Evolutionary conservation across 78 protist genomes (phyloP).

Genomic region (Kipferlia bialata): DNA sequence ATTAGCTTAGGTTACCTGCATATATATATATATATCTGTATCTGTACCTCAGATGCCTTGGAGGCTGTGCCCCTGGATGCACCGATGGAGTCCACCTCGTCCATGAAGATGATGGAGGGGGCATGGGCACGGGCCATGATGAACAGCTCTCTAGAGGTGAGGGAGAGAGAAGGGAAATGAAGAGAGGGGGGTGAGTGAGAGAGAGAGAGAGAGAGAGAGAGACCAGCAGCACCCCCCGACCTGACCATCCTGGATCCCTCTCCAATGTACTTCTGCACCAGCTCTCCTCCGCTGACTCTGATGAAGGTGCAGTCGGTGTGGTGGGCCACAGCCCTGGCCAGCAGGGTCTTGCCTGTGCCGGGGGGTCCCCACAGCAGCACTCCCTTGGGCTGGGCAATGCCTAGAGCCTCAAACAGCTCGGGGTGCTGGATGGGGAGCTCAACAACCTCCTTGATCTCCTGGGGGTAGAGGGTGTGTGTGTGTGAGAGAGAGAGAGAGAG

Average conservation of each 20-base stretch:
- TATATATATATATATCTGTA: too few relatives aligned
- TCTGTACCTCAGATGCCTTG: too few relatives aligned
- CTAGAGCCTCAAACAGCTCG: conserved; percentile 92
- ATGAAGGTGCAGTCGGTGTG: conserved; percentile 97
- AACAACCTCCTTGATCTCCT: conserved; percentile 93
- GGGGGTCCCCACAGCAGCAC: conserved; percentile 64
- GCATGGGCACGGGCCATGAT: conserved; percentile 97
- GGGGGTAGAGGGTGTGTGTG: too few relatives aligned
- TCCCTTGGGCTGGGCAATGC: conserved; percentile 88
- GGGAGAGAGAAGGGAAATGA: too few relatives aligned
- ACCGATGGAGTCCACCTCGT: conserved; percentile 95
- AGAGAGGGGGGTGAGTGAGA: too few relatives aligned
- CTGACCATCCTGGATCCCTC: conserved; percentile 98
- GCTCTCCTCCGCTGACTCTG: conserved; percentile 93
- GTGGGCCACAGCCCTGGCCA: conserved; percentile 99
- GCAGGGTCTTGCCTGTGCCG: conserved; percentile 95
- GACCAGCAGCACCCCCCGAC: too few relatives aligned
- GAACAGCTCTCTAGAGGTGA: too few relatives aligned
- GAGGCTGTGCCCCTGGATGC: conserved; percentile 25
- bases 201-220: too few relatives aligned
- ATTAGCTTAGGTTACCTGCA: too few relatives aligned
- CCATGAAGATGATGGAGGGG: conserved; percentile 99
- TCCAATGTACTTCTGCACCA: conserved; percentile 99
- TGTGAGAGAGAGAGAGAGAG: too few relatives aligned
- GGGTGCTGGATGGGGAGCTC: conserved; percentile 99